Evolutionary conservation across 768 basidiomycete species (phyloP).

Genomic region (Termitomyces titanicus): DNA sequence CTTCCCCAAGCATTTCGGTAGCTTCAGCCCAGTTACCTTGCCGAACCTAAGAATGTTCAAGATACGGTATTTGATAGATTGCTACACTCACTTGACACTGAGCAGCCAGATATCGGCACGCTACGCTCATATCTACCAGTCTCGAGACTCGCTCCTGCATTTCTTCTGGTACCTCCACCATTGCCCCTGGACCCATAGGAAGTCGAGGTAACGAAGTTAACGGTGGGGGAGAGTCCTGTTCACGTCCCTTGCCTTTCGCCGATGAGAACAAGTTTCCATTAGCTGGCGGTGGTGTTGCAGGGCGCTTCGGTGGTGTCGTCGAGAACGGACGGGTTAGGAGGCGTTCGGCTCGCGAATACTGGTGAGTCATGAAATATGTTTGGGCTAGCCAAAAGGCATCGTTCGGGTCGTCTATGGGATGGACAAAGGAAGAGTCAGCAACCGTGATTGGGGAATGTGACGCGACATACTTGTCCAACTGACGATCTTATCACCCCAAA

Average conservation of each 20-base stretch:
- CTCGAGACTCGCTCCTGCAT: slow-evolving; percentile 65
- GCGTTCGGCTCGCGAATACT: slow-evolving; percentile 91
- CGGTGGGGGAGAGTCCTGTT: slow-evolving; percentile 36
- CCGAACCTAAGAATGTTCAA: slow-evolving; percentile 45
- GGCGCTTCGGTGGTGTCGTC: slow-evolving; percentile 40
- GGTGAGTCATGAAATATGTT: slow-evolving; percentile 93
- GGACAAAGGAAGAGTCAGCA: slow-evolving; percentile 2
- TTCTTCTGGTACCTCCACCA: slow-evolving; percentile 66
- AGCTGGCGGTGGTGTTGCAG: slow-evolving; percentile 27
- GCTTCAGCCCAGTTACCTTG: slow-evolving; percentile 93
- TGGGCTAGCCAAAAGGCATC: slow-evolving; percentile 99
- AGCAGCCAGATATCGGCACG: slow-evolving; percentile 94
- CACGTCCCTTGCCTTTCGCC: slow-evolving; percentile 63
- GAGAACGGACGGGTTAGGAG: slow-evolving; percentile 87
- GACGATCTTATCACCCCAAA: slow-evolving; percentile 98
- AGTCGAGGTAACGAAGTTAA: slow-evolving; percentile 45
- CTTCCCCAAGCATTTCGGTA: slow-evolving; percentile 88
- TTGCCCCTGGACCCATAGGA: slow-evolving; percentile 68
- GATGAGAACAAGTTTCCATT: slow-evolving; percentile 39
- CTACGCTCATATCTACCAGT: slow-evolving; percentile 91
- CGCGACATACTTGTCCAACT: slow-evolving; percentile 85
- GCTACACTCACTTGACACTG: slow-evolving; percentile 73
- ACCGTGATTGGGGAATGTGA: slow-evolving; percentile 2
- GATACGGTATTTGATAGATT: slow-evolving; percentile 3
- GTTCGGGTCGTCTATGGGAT: slow-evolving; percentile 77